Evolutionary conservation across 495 filamentous ascomycete genomes (phyloP).

Genomic region (Pyronema domesticum): DNA sequence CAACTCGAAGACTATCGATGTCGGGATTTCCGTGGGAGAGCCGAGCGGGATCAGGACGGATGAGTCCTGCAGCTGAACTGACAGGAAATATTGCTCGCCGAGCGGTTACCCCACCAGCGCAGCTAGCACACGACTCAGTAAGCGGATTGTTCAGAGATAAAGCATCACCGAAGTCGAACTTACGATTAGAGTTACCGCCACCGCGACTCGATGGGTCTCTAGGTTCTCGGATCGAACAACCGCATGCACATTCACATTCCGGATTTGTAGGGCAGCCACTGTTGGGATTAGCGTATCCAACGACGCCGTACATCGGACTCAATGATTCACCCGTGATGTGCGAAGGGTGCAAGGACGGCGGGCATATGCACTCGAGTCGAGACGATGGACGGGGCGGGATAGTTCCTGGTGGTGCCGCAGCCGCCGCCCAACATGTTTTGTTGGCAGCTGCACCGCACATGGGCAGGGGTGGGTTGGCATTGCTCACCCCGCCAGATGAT

Average conservation of each 20-base stretch:
- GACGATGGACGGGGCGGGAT: slow-evolving; percentile 9
- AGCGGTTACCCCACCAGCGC: slow-evolving; percentile 3
- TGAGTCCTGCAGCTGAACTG: slow-evolving; percentile 4
- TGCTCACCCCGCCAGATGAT: slow-evolving; percentile 26
- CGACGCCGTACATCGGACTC: slow-evolving; percentile 19
- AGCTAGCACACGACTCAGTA: neutral
- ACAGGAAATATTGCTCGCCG: slow-evolving; percentile 2
- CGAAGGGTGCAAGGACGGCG: slow-evolving; percentile 15
- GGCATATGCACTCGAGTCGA: slow-evolving; percentile 9
- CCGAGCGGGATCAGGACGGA: neutral
- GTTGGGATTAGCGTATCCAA: slow-evolving; percentile 20
- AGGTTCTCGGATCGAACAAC: neutral
- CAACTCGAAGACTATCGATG: slow-evolving; percentile 4
- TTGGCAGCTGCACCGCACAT: slow-evolving; percentile 21
- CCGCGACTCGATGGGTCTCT: slow-evolving; percentile 13
- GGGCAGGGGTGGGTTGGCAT: slow-evolving; percentile 21
- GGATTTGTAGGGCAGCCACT: slow-evolving; percentile 12
- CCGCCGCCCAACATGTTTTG: slow-evolving; percentile 11
- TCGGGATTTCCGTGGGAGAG: slow-evolving; percentile 6
- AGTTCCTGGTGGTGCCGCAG: slow-evolving; percentile 18
- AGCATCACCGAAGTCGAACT: slow-evolving; percentile 14
- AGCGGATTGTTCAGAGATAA: neutral
- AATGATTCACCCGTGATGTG: slow-evolving; percentile 20
- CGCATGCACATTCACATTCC: neutral
- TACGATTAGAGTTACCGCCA: slow-evolving; percentile 20